Percentiles rank a stretch among this genome's conserved stretches.
Conservation (phyloP, 441 rosid species). For the Theobroma grandiflorum region DNA sequence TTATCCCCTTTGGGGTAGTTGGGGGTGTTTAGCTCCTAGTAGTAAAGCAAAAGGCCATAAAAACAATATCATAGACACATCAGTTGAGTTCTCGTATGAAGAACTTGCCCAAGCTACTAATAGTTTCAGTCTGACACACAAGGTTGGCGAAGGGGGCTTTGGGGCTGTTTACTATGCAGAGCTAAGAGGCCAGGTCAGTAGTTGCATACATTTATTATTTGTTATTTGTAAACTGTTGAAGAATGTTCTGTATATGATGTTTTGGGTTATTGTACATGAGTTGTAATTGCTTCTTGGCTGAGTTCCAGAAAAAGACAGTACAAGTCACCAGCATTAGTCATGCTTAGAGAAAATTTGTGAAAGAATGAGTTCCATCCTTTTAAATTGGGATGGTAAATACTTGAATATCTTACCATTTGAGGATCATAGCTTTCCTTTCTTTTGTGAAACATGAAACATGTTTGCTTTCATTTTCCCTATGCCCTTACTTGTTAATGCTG, state of each 20-base stretch:
- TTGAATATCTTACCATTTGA: not conserved
- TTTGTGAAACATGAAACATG: too few species aligned
- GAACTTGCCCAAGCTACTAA: slow-evolving; percentile 72
- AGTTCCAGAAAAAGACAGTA: not conserved
- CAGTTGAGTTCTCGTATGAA: slow-evolving; percentile 67
- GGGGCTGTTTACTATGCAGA: slow-evolving; percentile 91
- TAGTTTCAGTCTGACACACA: slow-evolving; percentile 73
- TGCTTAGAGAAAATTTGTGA: not conserved
- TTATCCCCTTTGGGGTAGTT: slow-evolving; percentile 28
- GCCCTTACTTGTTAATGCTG: too few species aligned
- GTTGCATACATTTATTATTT: not conserved
- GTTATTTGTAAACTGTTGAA: slow-evolving; percentile 2
- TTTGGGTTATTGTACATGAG: not conserved
- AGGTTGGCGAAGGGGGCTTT: slow-evolving; percentile 94
- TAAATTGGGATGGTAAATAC: not conserved
- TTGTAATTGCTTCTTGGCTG: slow-evolving; percentile 15
- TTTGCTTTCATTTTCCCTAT: too few species aligned
- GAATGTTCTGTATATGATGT: not conserved
- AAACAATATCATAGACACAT: slow-evolving; percentile 73
- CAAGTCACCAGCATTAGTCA: not conserved
- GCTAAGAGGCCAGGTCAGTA: slow-evolving; percentile 84
- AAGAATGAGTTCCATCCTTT: too few species aligned
- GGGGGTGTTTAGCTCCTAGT: slow-evolving; percentile 5
- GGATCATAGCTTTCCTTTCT: too few species aligned
- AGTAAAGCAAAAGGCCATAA: slow-evolving; percentile 45